These are phyloP conservation scores for Alnus rubra DNA, from an alignment of 306 rosid species.

Conservation along the genomic window DNA sequence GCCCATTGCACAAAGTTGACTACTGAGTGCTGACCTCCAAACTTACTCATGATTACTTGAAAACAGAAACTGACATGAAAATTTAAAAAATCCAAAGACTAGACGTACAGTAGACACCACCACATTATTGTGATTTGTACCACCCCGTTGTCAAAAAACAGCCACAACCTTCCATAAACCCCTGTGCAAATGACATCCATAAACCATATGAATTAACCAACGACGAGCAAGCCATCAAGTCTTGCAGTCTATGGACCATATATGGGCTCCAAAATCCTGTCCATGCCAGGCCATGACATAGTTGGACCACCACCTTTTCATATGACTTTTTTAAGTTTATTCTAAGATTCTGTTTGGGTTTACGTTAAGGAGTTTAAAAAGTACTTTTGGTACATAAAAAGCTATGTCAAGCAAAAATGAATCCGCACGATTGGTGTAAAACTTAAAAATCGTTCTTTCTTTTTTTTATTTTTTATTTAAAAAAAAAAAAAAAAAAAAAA, in stretches of 20 bases:
- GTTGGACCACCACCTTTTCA: constrained; percentile 26
- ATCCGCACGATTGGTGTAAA: too few relatives aligned
- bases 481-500: too few relatives aligned
- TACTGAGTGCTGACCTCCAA: not conserved
- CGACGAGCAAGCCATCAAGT: not conserved
- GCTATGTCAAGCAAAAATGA: too few relatives aligned
- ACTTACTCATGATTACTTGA: not conserved
- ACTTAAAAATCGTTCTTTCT: too few relatives aligned
- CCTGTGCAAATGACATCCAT: not conserved
- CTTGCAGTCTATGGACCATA: constrained; percentile 6
- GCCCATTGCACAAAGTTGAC: constrained; percentile 16
- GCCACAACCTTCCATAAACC: too few relatives aligned
- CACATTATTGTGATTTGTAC: constrained; percentile 8
- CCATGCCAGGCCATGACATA: not conserved
- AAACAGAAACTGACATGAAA: constrained; percentile 13
- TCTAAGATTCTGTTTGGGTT: not conserved
- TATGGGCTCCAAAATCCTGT: not conserved
- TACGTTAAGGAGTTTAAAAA: too few relatives aligned
- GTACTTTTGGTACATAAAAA: too few relatives aligned
- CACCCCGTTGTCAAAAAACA: not conserved
- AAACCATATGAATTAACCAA: not conserved
- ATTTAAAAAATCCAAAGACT: not conserved
- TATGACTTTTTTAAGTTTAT: not conserved
- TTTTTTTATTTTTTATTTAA: too few relatives aligned
- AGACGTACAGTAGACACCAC: not conserved